Conservation (phyloP, 176 grass and related monocot genomes). For the Panicum miliaceum region DNA sequence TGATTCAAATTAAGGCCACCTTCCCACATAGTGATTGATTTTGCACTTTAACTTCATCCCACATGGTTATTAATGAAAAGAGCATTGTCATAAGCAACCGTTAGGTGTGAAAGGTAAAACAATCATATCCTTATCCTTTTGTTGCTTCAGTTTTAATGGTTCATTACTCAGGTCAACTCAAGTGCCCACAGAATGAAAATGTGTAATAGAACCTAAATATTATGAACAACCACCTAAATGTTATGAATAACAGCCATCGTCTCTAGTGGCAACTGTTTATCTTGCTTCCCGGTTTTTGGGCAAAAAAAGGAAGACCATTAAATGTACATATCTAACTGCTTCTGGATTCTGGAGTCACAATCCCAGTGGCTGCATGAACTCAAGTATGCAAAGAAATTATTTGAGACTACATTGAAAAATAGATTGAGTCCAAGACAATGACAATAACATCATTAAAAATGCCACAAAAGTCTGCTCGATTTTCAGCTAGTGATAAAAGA, state of each 20-base stretch:
- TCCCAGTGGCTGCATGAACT: neutral
- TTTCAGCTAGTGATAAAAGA: neutral
- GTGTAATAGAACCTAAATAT: slow-evolving; percentile 9
- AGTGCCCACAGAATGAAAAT: neutral
- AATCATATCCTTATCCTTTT: neutral
- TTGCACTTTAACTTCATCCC: neutral
- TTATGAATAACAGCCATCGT: neutral
- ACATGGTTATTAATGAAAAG: neutral
- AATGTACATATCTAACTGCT: neutral
- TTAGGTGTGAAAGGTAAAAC: neutral
- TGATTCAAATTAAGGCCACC: neutral
- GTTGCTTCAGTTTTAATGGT: neutral
- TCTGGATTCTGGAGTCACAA: neutral
- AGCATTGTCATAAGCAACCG: neutral
- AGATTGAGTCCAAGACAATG: neutral
- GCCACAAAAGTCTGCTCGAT: slow-evolving; percentile 13
- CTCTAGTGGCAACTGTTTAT: neutral
- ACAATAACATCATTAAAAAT: slow-evolving; percentile 5
- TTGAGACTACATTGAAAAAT: neutral
- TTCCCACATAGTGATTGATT: neutral
- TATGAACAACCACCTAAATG: neutral
- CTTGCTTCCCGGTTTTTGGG: neutral
- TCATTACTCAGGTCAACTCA: neutral
- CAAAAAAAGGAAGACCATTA: neutral
- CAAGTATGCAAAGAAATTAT: neutral